Evolutionary conservation across 2,329 filamentous ascomycete genomes (phyloP), one percentile per base, ranked within the genome.

Genomic region (Cercospora citrullina): DNA sequence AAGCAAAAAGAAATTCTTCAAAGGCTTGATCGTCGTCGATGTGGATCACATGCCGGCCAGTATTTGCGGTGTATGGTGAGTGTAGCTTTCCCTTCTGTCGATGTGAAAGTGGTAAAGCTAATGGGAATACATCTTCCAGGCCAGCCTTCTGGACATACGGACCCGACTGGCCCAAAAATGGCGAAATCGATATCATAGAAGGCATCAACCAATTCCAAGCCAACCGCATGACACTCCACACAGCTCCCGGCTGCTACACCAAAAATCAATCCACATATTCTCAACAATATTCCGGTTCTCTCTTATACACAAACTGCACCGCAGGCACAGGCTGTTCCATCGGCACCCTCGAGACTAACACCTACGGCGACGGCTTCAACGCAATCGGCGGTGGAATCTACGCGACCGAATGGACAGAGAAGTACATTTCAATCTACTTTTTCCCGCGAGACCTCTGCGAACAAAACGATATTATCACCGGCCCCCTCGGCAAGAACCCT

Each of bases 1-100:
- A 53, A 91, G 89, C 78, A 89, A 87, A 63, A 83, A 86, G 60
- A 78, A 82, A 4, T 93, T 88, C 77, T 86, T 84, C 31, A 84
- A 89, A 72, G 90, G 89, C 0, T 84, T 93, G 9, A 87, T 93
- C 72, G 88, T 93, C 60, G 83, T 90, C 23, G 91, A 93, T 76
- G 85, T 93, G 62, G 82, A 83, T 18, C 90, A 93, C 72, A 93
- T 93, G 89, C 90, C 91, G 3, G 84, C 84, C 21, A 87, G 88
- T 1, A 82, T 87, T 61, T 93, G 91, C 72, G 91, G 91, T 23
- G 84, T 87, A 23, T 93, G 91, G 90, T 74, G 39, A 91, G 90
- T 74, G 39, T 55, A 69, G 10, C 16, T 10, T n/a, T 9, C 3
- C 18, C 2, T 10, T 16, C 2, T 12, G 16, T 39, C 36, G 7